Evolutionary conservation across 2,329 filamentous ascomycete genomes (phyloP), one percentile per base, ranked within the genome.

Genomic region (Dryadomyces sulphureus): DNA sequence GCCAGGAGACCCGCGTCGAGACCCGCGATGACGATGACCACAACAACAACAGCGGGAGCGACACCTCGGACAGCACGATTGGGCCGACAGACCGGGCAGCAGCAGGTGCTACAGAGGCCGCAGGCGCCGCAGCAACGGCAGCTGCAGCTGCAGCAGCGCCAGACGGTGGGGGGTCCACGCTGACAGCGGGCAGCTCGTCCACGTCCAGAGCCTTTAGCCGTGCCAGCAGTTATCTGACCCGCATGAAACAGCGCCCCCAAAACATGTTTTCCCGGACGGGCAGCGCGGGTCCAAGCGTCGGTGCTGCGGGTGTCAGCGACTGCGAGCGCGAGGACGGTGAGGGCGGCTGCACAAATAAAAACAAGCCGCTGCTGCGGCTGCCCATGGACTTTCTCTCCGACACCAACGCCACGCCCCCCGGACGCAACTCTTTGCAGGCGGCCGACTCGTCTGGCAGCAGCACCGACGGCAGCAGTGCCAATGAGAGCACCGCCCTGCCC

Each of bases 151-250:
- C 22, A 21, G 12, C n/a, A 12, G 32, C 45, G n/a, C n/a, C n/a
- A n/a, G n/a, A n/a, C n/a, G n/a, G n/a, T n/a, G n/a, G n/a, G 25
- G 25, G 25, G 32, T 35, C 32, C 11, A 35, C 32, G 5, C 7
- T 14, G 16, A 7, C 5, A 14, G 16, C 32, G 16, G 32, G 7
- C 32, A 45, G 36, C 4, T 21, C 47, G 21, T 35, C 61, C 49
- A 56, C 57, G 20, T 59, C 64, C 24, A 64, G 62, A 36, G 58
- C 63, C 2, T 57, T 69, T 43, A 64, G 60, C 43, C 65, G 67
- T 43, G 65, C 71, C 42, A 67, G 62, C 50, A 60, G 60, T 36
- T 75, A 73, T 54, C 60, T 77, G 44, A 67, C 64, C 49, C 74
- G 65, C 56, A 69, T 75, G 49, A 73, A 72, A 54, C 63, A 67